These are phyloP conservation scores for Syncephalis fuscata DNA, from an alignment of 371 early-diverging fungal species.

Conservation along the genomic window DNA sequence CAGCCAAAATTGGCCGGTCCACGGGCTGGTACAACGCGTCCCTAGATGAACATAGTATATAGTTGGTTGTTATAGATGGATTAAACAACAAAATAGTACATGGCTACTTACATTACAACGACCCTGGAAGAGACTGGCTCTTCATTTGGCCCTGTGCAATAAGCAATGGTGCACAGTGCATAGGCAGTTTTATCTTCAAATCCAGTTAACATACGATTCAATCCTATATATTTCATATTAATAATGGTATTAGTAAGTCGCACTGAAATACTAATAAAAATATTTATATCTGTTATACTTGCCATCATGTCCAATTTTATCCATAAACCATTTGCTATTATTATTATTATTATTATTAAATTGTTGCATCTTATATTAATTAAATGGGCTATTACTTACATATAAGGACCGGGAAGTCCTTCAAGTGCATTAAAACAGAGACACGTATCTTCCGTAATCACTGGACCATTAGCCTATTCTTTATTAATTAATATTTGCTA, in stretches of 20 bases:
- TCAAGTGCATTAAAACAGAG: conserved; percentile 87
- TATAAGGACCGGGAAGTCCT: conserved; percentile 81
- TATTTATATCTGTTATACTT: too few species aligned
- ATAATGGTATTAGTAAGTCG: not conserved
- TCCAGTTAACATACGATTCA: conserved; percentile 69
- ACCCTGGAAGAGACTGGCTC: conserved; percentile 88
- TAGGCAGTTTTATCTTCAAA: conserved; percentile 74
- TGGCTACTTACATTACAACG: conserved; percentile 31
- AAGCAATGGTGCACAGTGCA: conserved; percentile 85
- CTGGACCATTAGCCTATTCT: conserved; percentile 54
- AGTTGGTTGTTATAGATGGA: not conserved
- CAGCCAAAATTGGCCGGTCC: conserved; percentile 83
- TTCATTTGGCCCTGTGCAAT: conserved; percentile 59
- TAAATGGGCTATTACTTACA: conserved; percentile 19
- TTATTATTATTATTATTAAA: not conserved
- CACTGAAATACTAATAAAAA: not conserved
- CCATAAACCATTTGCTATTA: conserved; percentile 85
- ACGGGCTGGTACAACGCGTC: conserved; percentile 76
- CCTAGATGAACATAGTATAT: conserved; percentile 19
- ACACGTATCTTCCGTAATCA: conserved; percentile 88
- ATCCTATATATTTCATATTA: conserved; percentile 13
- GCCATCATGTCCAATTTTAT: conserved; percentile 58
- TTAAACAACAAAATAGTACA: not conserved
- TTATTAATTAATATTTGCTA: not conserved
- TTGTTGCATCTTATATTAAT: not conserved